These are phyloP conservation scores for Artemisia tridentata DNA, from an alignment of 129 eudicot genomes.

Conservation along the genomic window DNA sequence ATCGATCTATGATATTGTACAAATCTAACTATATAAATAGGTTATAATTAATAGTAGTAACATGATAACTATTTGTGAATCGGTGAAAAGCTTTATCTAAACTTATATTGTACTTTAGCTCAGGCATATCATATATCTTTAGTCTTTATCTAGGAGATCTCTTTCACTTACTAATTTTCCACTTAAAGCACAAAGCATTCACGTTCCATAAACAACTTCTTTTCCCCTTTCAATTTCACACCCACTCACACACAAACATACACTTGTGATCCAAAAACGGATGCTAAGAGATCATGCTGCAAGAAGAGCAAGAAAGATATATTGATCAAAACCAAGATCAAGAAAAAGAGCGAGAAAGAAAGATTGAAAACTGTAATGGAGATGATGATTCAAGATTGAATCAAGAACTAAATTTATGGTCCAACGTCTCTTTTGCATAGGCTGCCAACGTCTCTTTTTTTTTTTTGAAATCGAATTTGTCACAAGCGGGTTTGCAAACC, in stretches of 20 bases:
- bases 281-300: slow-evolving; percentile 18
- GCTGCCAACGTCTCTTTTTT: no score
- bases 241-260: slow-evolving; percentile 10
- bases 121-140: slow-evolving; percentile 24
- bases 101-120: slow-evolving; percentile 31
- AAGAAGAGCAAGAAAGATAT: slow-evolving; percentile 13
- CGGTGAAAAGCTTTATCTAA: slow-evolving; percentile 42
- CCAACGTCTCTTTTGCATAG: no score
- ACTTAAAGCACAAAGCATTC: slow-evolving; percentile 41
- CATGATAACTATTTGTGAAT: slow-evolving; percentile 24
- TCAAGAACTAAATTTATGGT: slow-evolving; percentile 55
- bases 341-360: slow-evolving; percentile 15
- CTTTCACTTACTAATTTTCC: slow-evolving; percentile 39
- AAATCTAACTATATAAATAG: slow-evolving; percentile 4
- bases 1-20: slow-evolving; percentile 15
- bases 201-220: slow-evolving; percentile 29
- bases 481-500: no score
- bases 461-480: no score
- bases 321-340: not conserved
- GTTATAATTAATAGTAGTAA: slow-evolving; percentile 9
- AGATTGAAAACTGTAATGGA: not conserved
- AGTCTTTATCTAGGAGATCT: slow-evolving; percentile 31
- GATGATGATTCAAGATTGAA: slow-evolving; percentile 25
- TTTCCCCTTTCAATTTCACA: slow-evolving; percentile 36
- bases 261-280: slow-evolving; percentile 18